Evolutionary conservation across 1,139 yeast genomes (phyloP), one percentile per base, ranked within the genome.

Genomic region (Blastobotrys proliferans): DNA sequence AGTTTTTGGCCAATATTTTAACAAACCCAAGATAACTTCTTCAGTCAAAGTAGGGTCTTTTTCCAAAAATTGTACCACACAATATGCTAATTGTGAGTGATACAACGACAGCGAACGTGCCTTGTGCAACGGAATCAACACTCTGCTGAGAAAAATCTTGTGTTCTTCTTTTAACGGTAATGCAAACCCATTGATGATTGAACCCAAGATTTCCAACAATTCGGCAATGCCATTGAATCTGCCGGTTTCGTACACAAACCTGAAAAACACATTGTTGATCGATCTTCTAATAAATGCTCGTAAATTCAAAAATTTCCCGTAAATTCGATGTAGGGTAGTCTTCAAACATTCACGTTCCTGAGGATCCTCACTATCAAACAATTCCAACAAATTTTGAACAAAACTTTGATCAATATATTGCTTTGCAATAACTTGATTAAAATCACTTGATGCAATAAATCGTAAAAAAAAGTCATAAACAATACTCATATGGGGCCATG

Each of bases 401-500:
- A 92, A 92, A 45, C 79, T 82, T 59, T 90, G 97, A 64, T 92
- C 97, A 56, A 92, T 88, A 61, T 80, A 90, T 55, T 85, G 94
- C 64, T 90, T 90, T 20, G 98, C 98, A 49, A 85, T 72, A 50
- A 87, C 88, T 58, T 90, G 96, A 60, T 87, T 87, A 62, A 94
- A 92, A 66, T 90, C 97, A 3, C 95, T 94, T 51, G 92, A 81
- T 66, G 92, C 98, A 50, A 92, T 83, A 66, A 92, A 92, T 57
- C 96, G 73, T 50, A 94, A 70, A 62, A 92, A 92, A 59, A 92
- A 87, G 63, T 92, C 97, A 67, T 94, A 92, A 34, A 90, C 95
- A 34, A 90, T 78, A 66, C 87, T 95, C 97, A 94, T 92, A 63
- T 92, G 99, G 3, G 98, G 96, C 99, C 99, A 92, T 4, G 97